A percentile compares a stretch with the other conserved stretches of the same genome.
phyloP scores from a whole-genome alignment of 2,329 filamentous ascomycete species.

The Neophaeococcomyces aloes region DNA sequence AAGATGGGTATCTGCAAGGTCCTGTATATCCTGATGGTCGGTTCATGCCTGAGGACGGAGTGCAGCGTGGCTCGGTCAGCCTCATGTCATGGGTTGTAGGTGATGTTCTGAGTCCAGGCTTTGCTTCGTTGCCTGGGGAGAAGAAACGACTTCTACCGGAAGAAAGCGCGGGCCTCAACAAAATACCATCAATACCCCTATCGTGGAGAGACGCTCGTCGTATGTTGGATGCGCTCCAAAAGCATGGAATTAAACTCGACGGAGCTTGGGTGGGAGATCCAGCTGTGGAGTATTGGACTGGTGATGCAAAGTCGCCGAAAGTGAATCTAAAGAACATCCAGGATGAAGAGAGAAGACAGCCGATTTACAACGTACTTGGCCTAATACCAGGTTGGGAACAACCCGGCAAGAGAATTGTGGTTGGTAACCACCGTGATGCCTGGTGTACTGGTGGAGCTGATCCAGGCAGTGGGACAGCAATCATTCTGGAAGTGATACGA shows the following conservation, averaged over 20 bases:
- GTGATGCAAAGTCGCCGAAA: constrained; percentile 60
- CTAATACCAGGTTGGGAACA: constrained; percentile 77
- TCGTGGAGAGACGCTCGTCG: constrained; percentile 80
- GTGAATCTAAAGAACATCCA: constrained; percentile 79
- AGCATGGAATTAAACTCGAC: constrained; percentile 59
- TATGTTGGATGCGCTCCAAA: constrained; percentile 64
- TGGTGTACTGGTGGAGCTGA: constrained; percentile 84
- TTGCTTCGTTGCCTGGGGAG: constrained; percentile 45
- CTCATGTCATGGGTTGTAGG: constrained; percentile 74
- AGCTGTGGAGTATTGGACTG: constrained; percentile 68
- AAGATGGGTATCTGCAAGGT: constrained; percentile 70
- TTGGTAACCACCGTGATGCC: constrained; percentile 88
- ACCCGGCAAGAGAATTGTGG: constrained; percentile 67
- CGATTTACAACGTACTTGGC: constrained; percentile 86
- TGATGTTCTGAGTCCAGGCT: constrained; percentile 85
- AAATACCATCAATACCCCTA: constrained; percentile 82
- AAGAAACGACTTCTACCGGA: constrained; percentile 56
- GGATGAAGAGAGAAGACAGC: constrained; percentile 69
- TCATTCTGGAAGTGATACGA: constrained; percentile 79
- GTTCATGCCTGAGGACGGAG: constrained; percentile 69
- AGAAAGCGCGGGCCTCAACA: constrained; percentile 60
- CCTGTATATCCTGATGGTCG: constrained; percentile 63
- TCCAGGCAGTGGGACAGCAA: constrained; percentile 76
- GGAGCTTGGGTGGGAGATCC: constrained; percentile 67
- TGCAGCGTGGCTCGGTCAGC: constrained; percentile 72